Evolutionary conservation across 768 basidiomycete genomes (phyloP).

Genomic region (Termitomyces sp.): DNA sequence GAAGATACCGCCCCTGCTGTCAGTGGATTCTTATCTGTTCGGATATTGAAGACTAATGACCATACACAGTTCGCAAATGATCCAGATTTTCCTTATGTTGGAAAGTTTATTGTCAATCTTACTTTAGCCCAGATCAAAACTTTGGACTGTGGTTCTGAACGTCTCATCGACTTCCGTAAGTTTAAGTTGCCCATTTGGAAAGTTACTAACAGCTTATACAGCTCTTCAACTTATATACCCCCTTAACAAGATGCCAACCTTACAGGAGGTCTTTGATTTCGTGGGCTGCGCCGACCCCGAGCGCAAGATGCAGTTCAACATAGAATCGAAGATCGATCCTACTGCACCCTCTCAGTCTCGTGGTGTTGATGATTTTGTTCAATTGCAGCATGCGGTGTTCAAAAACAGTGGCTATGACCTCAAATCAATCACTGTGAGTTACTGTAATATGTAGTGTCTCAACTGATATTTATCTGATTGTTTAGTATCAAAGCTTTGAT

Average conservation of each 20-base stretch:
- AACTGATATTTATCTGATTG: neutral
- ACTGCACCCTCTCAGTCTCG: slow-evolving; percentile 44
- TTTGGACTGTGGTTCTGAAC: slow-evolving; percentile 71
- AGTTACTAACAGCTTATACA: slow-evolving; percentile 16
- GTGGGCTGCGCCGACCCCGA: slow-evolving; percentile 65
- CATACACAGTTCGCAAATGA: slow-evolving; percentile 43
- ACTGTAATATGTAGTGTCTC: neutral
- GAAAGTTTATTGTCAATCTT: slow-evolving; percentile 68
- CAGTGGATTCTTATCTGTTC: slow-evolving; percentile 9
- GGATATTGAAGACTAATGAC: slow-evolving; percentile 1
- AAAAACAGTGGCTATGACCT: slow-evolving; percentile 50
- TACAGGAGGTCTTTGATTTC: slow-evolving; percentile 72
- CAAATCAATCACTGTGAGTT: slow-evolving; percentile 53
- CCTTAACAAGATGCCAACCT: slow-evolving; percentile 64
- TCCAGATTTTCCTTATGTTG: slow-evolving; percentile 69
- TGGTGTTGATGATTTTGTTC: slow-evolving; percentile 54
- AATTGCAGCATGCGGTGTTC: slow-evolving; percentile 54
- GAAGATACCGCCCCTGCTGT: slow-evolving; percentile 62
- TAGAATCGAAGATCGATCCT: slow-evolving; percentile 73
- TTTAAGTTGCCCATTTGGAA: neutral
- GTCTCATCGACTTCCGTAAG: slow-evolving; percentile 55
- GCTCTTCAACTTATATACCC: slow-evolving; percentile 63
- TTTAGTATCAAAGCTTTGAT: slow-evolving; percentile 75
- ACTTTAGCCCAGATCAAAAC: slow-evolving; percentile 77
- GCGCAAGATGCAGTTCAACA: slow-evolving; percentile 62